Percentiles rank a stretch among this genome's conserved stretches.
Evolutionary conservation across 2,329 filamentous ascomycete species (phyloP).

Genomic region (Epichloe baconii): DNA sequence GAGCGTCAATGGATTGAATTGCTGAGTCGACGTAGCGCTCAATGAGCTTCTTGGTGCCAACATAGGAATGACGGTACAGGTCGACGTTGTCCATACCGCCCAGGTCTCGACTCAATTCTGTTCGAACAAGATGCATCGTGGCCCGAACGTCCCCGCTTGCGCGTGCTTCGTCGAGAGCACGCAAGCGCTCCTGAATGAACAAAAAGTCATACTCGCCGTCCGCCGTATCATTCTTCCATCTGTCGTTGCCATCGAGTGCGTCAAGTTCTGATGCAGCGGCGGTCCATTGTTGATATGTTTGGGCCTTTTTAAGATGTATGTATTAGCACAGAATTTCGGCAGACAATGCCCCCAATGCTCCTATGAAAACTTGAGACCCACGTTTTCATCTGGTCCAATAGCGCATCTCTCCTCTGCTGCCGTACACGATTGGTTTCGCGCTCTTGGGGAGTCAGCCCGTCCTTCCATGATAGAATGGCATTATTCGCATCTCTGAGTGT

Average conservation of each 20-base stretch:
- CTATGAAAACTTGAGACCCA: conserved; percentile 21
- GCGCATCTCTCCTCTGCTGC: conserved; percentile 49
- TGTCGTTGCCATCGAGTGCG: conserved; percentile 62
- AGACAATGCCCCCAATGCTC: background rate
- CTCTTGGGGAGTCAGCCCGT: conserved; percentile 39
- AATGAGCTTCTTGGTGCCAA: conserved; percentile 77
- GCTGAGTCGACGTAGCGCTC: conserved; percentile 78
- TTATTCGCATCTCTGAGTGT: conserved; percentile 21
- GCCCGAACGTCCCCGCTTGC: conserved; percentile 55
- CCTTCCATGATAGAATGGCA: conserved; percentile 33
- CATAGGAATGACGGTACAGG: conserved; percentile 72
- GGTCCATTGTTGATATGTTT: conserved; percentile 60
- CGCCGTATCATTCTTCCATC: conserved; percentile 58
- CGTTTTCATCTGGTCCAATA: conserved; percentile 55
- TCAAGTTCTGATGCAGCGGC: conserved; percentile 66
- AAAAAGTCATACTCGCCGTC: conserved; percentile 57
- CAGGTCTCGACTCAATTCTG: conserved; percentile 64
- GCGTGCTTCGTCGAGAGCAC: conserved; percentile 62
- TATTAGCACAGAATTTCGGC: background rate
- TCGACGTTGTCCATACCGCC: conserved; percentile 76
- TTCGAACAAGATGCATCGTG: conserved; percentile 74
- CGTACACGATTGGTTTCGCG: conserved; percentile 30
- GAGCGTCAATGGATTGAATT: conserved; percentile 55
- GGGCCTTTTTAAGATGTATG: conserved; percentile 35
- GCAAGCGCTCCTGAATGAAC: conserved; percentile 56